phyloP scores from a whole-genome alignment of 345 rosid species.

The Salix suchowensis region DNA sequence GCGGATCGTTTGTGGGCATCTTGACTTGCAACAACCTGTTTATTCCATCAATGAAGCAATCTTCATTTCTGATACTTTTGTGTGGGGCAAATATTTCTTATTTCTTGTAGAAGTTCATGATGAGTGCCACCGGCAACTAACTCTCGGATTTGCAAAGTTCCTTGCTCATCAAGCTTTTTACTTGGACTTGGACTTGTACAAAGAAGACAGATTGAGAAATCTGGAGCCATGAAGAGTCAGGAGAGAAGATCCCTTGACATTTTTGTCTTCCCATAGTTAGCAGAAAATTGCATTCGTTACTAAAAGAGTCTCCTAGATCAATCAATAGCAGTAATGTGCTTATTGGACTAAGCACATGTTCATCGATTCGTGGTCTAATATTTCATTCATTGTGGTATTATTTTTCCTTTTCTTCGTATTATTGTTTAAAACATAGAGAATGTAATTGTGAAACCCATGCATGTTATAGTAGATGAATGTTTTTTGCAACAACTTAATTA shows the following conservation, averaged over 20 bases:
- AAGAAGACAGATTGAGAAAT: neutral
- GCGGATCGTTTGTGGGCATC: too few relatives aligned
- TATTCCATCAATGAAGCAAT: too few relatives aligned
- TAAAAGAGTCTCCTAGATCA: neutral
- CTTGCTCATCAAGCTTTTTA: neutral
- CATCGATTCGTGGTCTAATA: neutral
- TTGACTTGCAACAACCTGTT: too few relatives aligned
- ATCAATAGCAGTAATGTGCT: neutral
- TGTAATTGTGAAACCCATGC: too few relatives aligned
- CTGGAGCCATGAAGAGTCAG: neutral
- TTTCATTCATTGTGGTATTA: neutral
- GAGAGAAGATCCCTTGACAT: neutral
- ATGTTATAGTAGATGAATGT: too few relatives aligned
- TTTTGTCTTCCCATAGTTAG: neutral
- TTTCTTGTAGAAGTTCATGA: neutral
- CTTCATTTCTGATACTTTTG: neutral
- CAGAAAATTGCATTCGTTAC: neutral
- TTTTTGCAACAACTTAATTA: too few relatives aligned
- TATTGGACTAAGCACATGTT: neutral
- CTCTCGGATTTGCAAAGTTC: neutral
- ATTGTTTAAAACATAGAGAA: too few relatives aligned
- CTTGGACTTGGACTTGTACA: neutral
- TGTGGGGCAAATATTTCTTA: neutral
- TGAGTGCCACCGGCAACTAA: neutral
- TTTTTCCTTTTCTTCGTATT: neutral